Base-by-base conservation (phyloP, 352 stramenopile genomes). In the Phytophthora brassicae region DNA sequence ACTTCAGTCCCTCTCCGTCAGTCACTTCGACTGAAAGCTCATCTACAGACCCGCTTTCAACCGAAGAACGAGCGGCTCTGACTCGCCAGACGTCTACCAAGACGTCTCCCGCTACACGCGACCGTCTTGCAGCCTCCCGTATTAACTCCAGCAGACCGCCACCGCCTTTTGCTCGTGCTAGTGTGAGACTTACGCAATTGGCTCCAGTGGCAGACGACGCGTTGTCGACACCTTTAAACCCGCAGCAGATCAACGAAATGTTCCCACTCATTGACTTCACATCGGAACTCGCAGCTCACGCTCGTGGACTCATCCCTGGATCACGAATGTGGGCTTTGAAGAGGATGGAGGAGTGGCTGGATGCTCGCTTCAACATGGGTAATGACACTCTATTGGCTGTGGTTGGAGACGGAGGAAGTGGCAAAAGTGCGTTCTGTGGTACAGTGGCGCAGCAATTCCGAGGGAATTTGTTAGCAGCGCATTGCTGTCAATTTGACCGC, bases 201-300 rank as follows among this genome's bases (percentile, higher is more conserved):
- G 80, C 77, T 3, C 81, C 84, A 0, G 79, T 94, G 2, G 82
- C 79, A 1, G 84, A 94, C 57, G 75, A 76, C 23, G 79, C 74
- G 39, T 66, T 94, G 28, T 92, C 82, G 16, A 86, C 69, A 20
- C 84, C 84, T 8, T 56, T 94, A 24, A 54, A 61, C n/a, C 56
- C 81, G 39, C 71, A 88, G 50, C 79, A 92, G 55, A 89, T 94
- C 54, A 81, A 90, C 62, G 79, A 92, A n/a, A 73, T 92, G 64
- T 94, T 94, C 68, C 84, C 84, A 24, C 66, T 89, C 11, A 70
- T 94, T n/a, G 84, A 92, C 68, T 83, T 62, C 31, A 75, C 73
- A 7, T 66, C 66, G 1, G 82, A 90, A 17, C 64, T 89, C 5
- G 57, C 76, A 11, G 52, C 66, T 6, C 68, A 86, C 45, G 64